These are phyloP conservation scores for Cercospora brassicicola DNA, from an alignment of 2,329 filamentous ascomycete species.

Conservation along the genomic window DNA sequence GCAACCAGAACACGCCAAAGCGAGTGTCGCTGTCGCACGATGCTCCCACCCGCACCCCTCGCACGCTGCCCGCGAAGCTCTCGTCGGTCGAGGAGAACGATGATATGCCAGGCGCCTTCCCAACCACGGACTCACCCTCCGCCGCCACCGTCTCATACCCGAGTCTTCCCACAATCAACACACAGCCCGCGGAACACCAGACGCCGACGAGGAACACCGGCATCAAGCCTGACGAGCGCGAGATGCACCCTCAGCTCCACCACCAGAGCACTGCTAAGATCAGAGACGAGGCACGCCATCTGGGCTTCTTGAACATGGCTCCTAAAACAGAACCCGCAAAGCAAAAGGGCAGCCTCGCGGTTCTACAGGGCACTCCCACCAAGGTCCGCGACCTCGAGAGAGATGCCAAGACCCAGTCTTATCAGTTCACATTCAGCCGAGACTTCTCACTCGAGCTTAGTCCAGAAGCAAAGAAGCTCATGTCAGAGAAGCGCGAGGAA, in stretches of 20 bases:
- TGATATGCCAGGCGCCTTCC: slow-evolving; percentile 44
- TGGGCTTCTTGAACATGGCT: slow-evolving; percentile 78
- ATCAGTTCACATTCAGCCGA: slow-evolving; percentile 64
- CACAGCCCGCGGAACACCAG: slow-evolving; percentile 24
- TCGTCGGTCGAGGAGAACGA: slow-evolving; percentile 48
- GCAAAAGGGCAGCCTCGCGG: slow-evolving; percentile 43
- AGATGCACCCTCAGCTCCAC: slow-evolving; percentile 89
- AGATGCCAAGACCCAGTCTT: slow-evolving; percentile 56
- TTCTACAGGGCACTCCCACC: slow-evolving; percentile 63
- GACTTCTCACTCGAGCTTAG: slow-evolving; percentile 60
- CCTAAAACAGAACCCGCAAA: slow-evolving; percentile 53
- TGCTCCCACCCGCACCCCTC: slow-evolving; percentile 33
- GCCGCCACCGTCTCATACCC: slow-evolving; percentile 17
- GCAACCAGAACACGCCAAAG: slow-evolving; percentile 36
- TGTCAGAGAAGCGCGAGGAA: slow-evolving; percentile 69
- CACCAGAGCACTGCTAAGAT: slow-evolving; percentile 73
- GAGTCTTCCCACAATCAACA: slow-evolving; percentile 26
- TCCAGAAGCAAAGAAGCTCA: slow-evolving; percentile 59
- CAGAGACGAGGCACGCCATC: slow-evolving; percentile 74
- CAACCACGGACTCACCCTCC: slow-evolving; percentile 32
- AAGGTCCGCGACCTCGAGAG: slow-evolving; percentile 37
- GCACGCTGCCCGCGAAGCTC: slow-evolving; percentile 43
- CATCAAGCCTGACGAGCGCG: slow-evolving; percentile 68
- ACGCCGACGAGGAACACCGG: slow-evolving; percentile 66
- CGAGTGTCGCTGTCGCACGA: slow-evolving; percentile 41